Percentiles rank a stretch among this genome's conserved stretches.
Conservation (phyloP, 2,329 filamentous ascomycete genomes). For the Metarhizium album region DNA sequence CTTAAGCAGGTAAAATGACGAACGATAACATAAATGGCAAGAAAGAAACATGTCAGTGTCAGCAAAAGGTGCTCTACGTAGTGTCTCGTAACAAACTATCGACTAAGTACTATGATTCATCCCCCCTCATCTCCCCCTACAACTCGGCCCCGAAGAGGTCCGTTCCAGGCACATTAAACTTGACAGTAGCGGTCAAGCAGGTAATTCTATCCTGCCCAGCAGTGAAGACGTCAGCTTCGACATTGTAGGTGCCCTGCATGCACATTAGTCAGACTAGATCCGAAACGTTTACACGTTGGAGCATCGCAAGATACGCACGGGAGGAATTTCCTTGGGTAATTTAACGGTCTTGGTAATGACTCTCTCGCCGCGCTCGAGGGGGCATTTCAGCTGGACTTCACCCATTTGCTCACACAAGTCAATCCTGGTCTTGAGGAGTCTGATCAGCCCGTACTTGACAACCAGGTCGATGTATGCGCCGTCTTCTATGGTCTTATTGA, state of each 20-base stretch:
- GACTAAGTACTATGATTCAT: neutral
- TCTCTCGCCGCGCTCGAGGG: slow-evolving; percentile 69
- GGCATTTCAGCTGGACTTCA: slow-evolving; percentile 84
- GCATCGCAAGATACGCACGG: slow-evolving; percentile 48
- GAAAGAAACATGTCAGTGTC: neutral
- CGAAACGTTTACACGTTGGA: neutral
- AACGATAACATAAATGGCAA: neutral
- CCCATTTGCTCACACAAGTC: slow-evolving; percentile 83
- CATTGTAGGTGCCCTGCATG: slow-evolving; percentile 73
- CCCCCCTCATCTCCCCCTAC: slow-evolving; percentile 16
- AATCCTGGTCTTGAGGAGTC: slow-evolving; percentile 67
- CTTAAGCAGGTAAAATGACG: neutral
- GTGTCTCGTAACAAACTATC: neutral
- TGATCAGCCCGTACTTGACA: slow-evolving; percentile 93
- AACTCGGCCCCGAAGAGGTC: slow-evolving; percentile 32
- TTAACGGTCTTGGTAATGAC: slow-evolving; percentile 71
- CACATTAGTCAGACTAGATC: neutral
- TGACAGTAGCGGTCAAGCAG: slow-evolving; percentile 68
- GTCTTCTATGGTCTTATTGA: slow-evolving; percentile 60
- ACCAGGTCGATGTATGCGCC: slow-evolving; percentile 73
- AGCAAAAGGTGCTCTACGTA: neutral
- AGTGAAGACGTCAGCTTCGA: slow-evolving; percentile 75
- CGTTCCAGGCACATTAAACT: slow-evolving; percentile 37
- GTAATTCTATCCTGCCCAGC: slow-evolving; percentile 66
- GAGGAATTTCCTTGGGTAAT: slow-evolving; percentile 77